A percentile compares a stretch with the other conserved stretches of the same genome.
These are phyloP conservation scores for Thelonectria olida DNA, from an alignment of 2,329 filamentous ascomycete species.

Conservation along the genomic window DNA sequence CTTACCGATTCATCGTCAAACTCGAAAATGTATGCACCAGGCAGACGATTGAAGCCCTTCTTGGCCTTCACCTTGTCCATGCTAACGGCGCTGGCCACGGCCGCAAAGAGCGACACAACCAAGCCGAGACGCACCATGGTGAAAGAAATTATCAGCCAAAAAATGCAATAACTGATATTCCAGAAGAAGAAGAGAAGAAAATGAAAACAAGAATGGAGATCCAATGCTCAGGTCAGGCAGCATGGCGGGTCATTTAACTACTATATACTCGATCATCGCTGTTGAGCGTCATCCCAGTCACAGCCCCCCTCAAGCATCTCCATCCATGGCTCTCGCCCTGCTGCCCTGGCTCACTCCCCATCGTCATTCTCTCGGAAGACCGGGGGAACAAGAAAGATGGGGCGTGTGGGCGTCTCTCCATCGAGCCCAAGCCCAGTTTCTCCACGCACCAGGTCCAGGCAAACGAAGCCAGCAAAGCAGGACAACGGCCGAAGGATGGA, in stretches of 20 bases:
- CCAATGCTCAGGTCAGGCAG: conserved; percentile 1
- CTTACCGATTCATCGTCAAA: conserved; percentile 60
- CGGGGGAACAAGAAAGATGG: background rate
- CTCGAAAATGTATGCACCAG: conserved; percentile 63
- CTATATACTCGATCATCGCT: conserved; percentile 7
- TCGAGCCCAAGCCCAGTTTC: background rate
- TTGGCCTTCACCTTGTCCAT: conserved; percentile 36
- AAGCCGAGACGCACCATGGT: conserved; percentile 49
- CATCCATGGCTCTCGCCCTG: background rate
- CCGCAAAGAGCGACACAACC: conserved; percentile 48
- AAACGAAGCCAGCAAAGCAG: background rate
- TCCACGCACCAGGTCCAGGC: background rate
- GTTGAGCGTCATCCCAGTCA: background rate
- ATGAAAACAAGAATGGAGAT: conserved; percentile 2
- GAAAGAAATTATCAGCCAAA: background rate
- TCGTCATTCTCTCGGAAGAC: conserved; percentile 1
- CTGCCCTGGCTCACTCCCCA: background rate
- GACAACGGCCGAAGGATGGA: background rate
- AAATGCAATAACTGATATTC: background rate
- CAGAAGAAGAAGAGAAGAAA: background rate
- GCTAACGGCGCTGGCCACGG: conserved; percentile 41
- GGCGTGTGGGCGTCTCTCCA: background rate
- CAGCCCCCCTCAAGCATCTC: background rate
- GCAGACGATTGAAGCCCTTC: conserved; percentile 42
- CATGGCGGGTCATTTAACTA: background rate